Conservation (phyloP, 495 filamentous ascomycete species). For the Trichoderma gamsii region DNA sequence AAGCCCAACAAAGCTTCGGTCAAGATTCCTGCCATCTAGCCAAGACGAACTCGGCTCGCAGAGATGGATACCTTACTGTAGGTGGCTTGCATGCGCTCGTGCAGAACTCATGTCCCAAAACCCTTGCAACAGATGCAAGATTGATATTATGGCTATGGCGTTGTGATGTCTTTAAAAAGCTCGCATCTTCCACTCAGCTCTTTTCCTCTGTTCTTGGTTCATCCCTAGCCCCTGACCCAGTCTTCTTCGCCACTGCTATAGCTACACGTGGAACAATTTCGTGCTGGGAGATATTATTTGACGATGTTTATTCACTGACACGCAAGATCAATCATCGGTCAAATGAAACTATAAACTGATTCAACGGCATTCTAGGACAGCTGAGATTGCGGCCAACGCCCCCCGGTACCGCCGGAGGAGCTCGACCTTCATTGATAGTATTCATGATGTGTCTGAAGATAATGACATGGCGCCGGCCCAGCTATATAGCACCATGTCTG, state of each 20-base stretch:
- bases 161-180: neutral
- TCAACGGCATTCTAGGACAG: constrained; percentile 49
- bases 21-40: neutral
- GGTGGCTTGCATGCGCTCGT: neutral
- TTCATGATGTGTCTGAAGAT: constrained; percentile 85
- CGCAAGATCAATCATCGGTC: neutral
- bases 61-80: constrained; percentile 14
- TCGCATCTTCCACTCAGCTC: neutral
- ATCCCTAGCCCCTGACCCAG: no score
- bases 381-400: constrained; percentile 80
- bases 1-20: neutral
- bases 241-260: no score
- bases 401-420: constrained; percentile 78
- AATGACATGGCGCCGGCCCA: constrained; percentile 87
- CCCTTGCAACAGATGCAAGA: neutral
- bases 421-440: constrained; percentile 93
- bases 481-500: constrained; percentile 96
- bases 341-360: neutral
- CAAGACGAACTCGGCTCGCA: neutral
- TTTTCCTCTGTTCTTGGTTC: no score
- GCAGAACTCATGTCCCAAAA: neutral
- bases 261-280: no score
- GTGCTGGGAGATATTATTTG: no score
- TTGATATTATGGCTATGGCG: neutral
- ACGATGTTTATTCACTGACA: neutral